A percentile compares a stretch with the other conserved stretches of the same genome.
These are phyloP conservation scores for Pisolithus marmoratus DNA, from an alignment of 768 basidiomycete genomes.

Conservation along the genomic window DNA sequence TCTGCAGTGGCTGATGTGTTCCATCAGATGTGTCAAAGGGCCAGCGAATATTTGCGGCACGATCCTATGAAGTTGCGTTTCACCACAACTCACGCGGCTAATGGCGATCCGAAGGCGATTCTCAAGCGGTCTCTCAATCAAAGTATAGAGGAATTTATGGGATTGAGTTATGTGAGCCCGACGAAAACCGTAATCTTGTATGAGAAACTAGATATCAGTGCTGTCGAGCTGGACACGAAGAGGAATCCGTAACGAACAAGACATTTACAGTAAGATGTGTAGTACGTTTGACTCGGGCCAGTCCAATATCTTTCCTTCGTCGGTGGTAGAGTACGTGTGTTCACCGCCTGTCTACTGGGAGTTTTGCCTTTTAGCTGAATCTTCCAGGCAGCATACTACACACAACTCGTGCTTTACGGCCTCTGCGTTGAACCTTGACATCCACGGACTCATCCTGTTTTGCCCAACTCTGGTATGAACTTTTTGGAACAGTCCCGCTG, in stretches of 20 bases:
- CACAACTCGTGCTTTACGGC: too few species aligned
- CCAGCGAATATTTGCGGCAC: slow-evolving; percentile 84
- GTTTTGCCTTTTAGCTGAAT: too few species aligned
- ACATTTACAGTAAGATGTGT: too few species aligned
- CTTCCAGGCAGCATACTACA: too few species aligned
- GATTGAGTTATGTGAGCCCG: slow-evolving; percentile 78
- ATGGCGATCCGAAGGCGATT: slow-evolving; percentile 78
- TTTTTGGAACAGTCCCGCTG: too few species aligned
- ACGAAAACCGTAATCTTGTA: slow-evolving; percentile 89
- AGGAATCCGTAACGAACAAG: slow-evolving; percentile 64
- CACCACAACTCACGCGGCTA: slow-evolving; percentile 88
- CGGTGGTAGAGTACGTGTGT: too few species aligned
- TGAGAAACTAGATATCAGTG: slow-evolving; percentile 94
- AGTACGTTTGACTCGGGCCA: too few species aligned
- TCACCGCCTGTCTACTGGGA: too few species aligned
- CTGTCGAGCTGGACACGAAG: slow-evolving; percentile 98
- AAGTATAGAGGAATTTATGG: slow-evolving; percentile 95
- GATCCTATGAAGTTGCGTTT: slow-evolving; percentile 97
- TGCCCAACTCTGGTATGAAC: too few species aligned
- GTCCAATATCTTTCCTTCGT: too few species aligned
- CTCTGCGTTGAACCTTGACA: too few species aligned
- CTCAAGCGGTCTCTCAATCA: slow-evolving; percentile 92
- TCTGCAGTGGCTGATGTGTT: slow-evolving; percentile 9
- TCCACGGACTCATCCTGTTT: too few species aligned
- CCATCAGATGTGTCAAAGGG: slow-evolving; percentile 86